Percentiles rank a stretch among this genome's conserved stretches.
phyloP scores from a whole-genome alignment of 768 basidiomycete species.

The Mycena albidolilacea region DNA sequence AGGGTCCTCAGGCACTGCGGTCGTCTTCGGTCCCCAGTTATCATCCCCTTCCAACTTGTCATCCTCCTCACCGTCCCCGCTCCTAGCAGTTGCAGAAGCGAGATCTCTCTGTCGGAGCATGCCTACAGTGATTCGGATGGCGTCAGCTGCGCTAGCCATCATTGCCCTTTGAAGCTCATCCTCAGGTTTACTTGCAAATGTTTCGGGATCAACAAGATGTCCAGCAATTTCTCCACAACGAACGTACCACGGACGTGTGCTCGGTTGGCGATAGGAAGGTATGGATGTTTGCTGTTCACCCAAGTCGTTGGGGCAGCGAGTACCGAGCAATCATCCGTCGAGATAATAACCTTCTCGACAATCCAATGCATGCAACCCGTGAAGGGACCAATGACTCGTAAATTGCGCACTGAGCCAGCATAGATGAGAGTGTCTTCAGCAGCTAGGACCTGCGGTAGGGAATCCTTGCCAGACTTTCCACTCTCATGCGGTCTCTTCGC shows the following conservation, averaged over 20 bases:
- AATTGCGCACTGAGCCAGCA: constrained; percentile 6
- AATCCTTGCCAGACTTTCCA: neutral
- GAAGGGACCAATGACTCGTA: constrained; percentile 14
- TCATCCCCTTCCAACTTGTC: neutral
- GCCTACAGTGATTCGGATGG: neutral
- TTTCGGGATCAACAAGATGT: too few relatives aligned
- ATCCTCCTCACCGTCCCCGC: neutral
- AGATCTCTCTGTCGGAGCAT: neutral
- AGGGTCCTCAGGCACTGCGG: neutral
- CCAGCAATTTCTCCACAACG: too few relatives aligned
- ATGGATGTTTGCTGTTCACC: constrained; percentile 12
- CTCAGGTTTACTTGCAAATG: too few relatives aligned
- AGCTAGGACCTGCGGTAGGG: constrained; percentile 6
- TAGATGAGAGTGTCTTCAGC: neutral
- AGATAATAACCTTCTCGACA: constrained; percentile 32
- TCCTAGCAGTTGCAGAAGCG: too few relatives aligned
- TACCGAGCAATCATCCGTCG: constrained; percentile 12
- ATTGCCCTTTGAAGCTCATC: neutral
- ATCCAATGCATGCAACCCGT: constrained; percentile 28
- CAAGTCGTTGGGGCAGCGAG: constrained; percentile 25
- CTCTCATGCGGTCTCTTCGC: neutral
- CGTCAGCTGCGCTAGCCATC: neutral
- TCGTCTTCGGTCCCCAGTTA: neutral
- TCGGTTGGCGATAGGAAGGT: constrained; percentile 38
- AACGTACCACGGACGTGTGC: constrained; percentile 9